phyloP scores from a whole-genome alignment of 2,329 filamentous ascomycete genomes.

The Lomentospora prolificans region DNA sequence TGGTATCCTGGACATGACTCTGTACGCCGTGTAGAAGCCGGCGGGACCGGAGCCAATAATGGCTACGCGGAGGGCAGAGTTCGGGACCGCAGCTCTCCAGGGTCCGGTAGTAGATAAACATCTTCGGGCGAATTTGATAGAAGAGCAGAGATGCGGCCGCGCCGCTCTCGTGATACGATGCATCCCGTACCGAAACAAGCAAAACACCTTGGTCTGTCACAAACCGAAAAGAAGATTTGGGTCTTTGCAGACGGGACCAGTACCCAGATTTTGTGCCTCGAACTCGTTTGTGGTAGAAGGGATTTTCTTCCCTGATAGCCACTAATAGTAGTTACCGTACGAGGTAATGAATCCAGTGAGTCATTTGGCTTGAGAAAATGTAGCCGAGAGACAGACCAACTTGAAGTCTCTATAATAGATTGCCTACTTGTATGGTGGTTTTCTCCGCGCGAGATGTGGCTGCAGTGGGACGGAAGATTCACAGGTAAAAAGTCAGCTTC shows the following conservation, averaged over 20 bases:
- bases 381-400: too few species aligned
- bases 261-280: too few species aligned
- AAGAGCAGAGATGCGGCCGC: neutral
- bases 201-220: neutral
- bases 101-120: neutral
- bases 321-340: too few species aligned
- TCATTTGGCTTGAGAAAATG: neutral
- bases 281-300: too few species aligned
- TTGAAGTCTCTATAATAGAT: too few species aligned
- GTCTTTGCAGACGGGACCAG: too few species aligned
- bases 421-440: too few species aligned
- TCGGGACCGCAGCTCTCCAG: slow-evolving; percentile 15
- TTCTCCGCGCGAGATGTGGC: too few species aligned
- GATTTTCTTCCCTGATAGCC: too few species aligned
- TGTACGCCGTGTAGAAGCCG: slow-evolving; percentile 88
- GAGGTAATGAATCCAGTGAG: neutral
- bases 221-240: too few species aligned
- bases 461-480: too few species aligned
- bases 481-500: too few species aligned
- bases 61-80: slow-evolving; percentile 63
- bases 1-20: slow-evolving; percentile 66
- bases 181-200: neutral
- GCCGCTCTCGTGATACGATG: neutral
- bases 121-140: neutral
- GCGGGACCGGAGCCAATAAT: slow-evolving; percentile 90